These are phyloP conservation scores for Amauroascus niger DNA, from an alignment of 2,329 filamentous ascomycete species.

Conservation along the genomic window DNA sequence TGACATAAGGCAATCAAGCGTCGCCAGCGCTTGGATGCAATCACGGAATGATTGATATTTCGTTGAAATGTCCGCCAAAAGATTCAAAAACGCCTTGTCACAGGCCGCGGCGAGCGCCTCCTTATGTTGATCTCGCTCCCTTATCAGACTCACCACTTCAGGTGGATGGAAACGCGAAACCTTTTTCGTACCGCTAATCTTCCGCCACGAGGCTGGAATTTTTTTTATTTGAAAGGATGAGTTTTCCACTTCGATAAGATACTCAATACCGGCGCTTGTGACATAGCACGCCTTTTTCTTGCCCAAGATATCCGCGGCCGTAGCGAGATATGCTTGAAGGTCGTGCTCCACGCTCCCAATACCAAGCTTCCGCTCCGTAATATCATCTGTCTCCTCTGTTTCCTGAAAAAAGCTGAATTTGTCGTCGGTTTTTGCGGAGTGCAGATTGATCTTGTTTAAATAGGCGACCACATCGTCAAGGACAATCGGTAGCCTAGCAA, in stretches of 20 bases:
- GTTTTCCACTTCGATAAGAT: slow-evolving; percentile 85
- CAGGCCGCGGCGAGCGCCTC: slow-evolving; percentile 88
- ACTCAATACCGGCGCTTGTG: slow-evolving; percentile 84
- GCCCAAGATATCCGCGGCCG: slow-evolving; percentile 61
- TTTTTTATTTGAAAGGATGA: slow-evolving; percentile 59
- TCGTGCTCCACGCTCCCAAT: slow-evolving; percentile 91
- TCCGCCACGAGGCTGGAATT: slow-evolving; percentile 88
- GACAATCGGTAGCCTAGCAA: slow-evolving; percentile 68
- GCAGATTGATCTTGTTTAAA: slow-evolving; percentile 73
- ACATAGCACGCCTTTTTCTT: slow-evolving; percentile 67
- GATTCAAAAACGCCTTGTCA: slow-evolving; percentile 64
- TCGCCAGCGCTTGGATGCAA: slow-evolving; percentile 72
- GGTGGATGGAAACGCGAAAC: slow-evolving; percentile 89
- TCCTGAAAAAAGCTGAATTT: slow-evolving; percentile 92
- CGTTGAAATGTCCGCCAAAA: slow-evolving; percentile 65
- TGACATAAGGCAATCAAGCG: slow-evolving; percentile 80
- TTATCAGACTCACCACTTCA: slow-evolving; percentile 70
- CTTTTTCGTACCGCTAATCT: slow-evolving; percentile 90
- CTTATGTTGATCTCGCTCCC: slow-evolving; percentile 87
- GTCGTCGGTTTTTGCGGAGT: slow-evolving; percentile 76
- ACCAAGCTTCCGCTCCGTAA: slow-evolving; percentile 76
- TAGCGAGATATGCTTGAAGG: slow-evolving; percentile 63
- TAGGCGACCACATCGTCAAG: slow-evolving; percentile 61
- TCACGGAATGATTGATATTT: slow-evolving; percentile 86
- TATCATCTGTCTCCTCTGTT: slow-evolving; percentile 75